Base-by-base conservation (phyloP, 2,329 filamentous ascomycete genomes). In the Amauroascus niger region DNA sequence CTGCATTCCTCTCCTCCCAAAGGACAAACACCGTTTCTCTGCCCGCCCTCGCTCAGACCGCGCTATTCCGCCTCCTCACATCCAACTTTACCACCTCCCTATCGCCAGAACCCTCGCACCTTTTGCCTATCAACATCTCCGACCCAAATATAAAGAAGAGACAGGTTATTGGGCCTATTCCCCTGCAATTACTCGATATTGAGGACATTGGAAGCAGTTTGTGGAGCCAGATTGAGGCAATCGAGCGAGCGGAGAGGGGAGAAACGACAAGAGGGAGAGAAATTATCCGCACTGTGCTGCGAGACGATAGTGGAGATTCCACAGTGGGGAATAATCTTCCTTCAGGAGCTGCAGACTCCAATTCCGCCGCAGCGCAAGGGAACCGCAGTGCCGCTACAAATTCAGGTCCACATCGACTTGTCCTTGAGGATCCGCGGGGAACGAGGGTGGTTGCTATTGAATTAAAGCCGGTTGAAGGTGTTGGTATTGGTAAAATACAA, bases 181-280 rank as follows among this genome's bases (percentile, higher is more conserved):
- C 84, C 2, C 84, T 93, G 1, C 93, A 97, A 68, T 80, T 97
- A 0, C 72, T 95, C 1, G 89, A 94, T 62, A 76, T 97, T 6
- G 85, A 95, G 64, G 90, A 97, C 64, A 78, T 97, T 18, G 79
- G 83, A 1, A 77, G 79, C 50, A 88, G 85, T 61, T 79, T 86
- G 49, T 95, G 90, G 88, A 84, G 88, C 59, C 88, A 96, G 68
- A 79, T 95, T 30, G 88, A 96, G 67, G 82, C 83, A 32, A 80
- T 78, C 40, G 75, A 75, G 49, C 73, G 76, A 7, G 65, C 79
- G 2, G 76, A 80, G 61, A 70, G 72, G 11, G 69, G 75, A 4
- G 73, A 77, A 55, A 70, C 75, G 1, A 67, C 74, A n/a, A 72
- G 73, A 39, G 93, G 93, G 0, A 74, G 89, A 8, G 86, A 96